A percentile compares a stretch with the other conserved stretches of the same genome.
Conservation (phyloP, 148 eudicot species). For the Nepenthes gracilis region DNA sequence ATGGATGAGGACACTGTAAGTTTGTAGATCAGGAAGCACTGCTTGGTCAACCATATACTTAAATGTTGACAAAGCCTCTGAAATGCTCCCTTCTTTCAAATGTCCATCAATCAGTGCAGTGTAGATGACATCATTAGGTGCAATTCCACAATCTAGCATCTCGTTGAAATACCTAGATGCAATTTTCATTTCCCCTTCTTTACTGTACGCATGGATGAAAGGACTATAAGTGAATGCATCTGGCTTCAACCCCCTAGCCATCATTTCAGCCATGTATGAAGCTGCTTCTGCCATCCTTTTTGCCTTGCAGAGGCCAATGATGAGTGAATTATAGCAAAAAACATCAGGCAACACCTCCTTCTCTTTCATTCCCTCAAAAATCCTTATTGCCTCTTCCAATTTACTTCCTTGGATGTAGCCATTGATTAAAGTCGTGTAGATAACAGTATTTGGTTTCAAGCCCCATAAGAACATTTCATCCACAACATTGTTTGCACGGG, state of each 20-base stretch:
- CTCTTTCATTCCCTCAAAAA: constrained; percentile 52
- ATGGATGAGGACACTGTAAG: constrained; percentile 50
- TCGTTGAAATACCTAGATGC: constrained; percentile 50
- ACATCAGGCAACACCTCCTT: constrained; percentile 52
- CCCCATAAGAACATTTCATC: constrained; percentile 39
- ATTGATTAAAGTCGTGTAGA: constrained; percentile 52
- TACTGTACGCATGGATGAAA: constrained; percentile 48
- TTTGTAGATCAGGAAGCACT: constrained; percentile 42
- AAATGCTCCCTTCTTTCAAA: constrained; percentile 46
- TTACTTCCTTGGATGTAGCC: constrained; percentile 32
- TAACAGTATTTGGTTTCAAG: constrained; percentile 48
- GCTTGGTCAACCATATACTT: constrained; percentile 36
- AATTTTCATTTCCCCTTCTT: constrained; percentile 35
- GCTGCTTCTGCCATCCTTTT: constrained; percentile 52
- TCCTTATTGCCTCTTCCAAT: constrained; percentile 32
- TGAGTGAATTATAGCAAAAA: constrained; percentile 58
- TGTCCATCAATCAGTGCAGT: constrained; percentile 58
- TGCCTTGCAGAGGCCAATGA: constrained; percentile 64
- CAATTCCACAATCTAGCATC: constrained; percentile 49
- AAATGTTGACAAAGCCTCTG: constrained; percentile 40
- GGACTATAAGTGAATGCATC: constrained; percentile 74
- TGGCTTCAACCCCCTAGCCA: constrained; percentile 40
- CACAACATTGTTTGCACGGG: constrained; percentile 33
- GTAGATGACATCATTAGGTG: constrained; percentile 47
- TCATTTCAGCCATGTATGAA: constrained; percentile 42